Base-by-base conservation (phyloP, 192 early-diverging fungal genomes). In the Podila epigama region DNA sequence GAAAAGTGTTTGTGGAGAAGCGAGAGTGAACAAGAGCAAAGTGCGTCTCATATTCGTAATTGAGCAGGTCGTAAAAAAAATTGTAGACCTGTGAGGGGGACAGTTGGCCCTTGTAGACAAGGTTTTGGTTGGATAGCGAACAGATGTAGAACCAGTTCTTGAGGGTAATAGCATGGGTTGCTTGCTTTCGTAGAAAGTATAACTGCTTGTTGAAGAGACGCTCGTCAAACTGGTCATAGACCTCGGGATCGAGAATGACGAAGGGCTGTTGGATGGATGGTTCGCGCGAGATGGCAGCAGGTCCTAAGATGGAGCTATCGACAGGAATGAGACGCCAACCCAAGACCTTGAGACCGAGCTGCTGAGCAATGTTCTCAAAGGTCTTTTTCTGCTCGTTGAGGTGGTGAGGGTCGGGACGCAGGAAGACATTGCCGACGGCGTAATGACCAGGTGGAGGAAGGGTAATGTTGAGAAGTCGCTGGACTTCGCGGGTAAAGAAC, bases 1-100 rank as follows among this genome's bases (percentile, higher is more conserved):
- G 97, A 84, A 99, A 99, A 13, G 97, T 99, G 85, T 99, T 99
- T 34, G 97, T 99, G 33, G 96, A 97, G 89, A 99, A 99, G 56
- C 97, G 90, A 50, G 96, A 98, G 85, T 99, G 97, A 31, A 99
- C 97, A 48, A 99, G 86, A 6, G 94, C 93, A 90, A 99, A 99
- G 67, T 97, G 93, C 36, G 95, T 91, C 68, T 86, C 82, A 79
- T 91, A 99, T 36, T 82, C 85, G 57, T 85, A 83, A 79, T 97
- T 93, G 63, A 84, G 85, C 50, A 99, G 85, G 83, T 99, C 97
- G 57, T 88, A 80, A 78, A 92, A 99, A 83, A 97, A 99, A 58
- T 89, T 85, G 69, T 94, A 96, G 6, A 99, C 96, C 79, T 99
- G 97, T 28, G 89, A 90, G 13, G 97, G 96, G 3, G 95, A 89